Percentiles rank a stretch among this genome's conserved stretches.
phyloP scores from a whole-genome alignment of 2,329 filamentous ascomycete genomes.

The Byssothecium circinans region DNA sequence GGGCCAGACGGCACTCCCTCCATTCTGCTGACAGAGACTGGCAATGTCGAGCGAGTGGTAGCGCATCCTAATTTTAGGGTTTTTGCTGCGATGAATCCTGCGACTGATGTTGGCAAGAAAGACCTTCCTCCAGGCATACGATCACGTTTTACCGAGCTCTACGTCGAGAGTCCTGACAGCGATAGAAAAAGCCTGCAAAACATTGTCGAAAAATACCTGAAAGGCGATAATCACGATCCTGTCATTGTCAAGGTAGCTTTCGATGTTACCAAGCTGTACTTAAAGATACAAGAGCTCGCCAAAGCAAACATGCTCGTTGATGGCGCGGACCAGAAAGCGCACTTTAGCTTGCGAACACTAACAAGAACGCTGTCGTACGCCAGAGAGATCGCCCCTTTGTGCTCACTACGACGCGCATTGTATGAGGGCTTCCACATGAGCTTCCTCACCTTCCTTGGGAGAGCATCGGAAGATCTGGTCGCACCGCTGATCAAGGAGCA shows the following conservation, averaged over 20 bases:
- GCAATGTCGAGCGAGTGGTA: slow-evolving; percentile 84
- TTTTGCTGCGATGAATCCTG: slow-evolving; percentile 98
- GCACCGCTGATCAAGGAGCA: slow-evolving; percentile 78
- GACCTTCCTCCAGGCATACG: slow-evolving; percentile 86
- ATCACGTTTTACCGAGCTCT: slow-evolving; percentile 93
- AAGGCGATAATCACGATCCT: slow-evolving; percentile 64
- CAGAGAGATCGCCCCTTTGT: slow-evolving; percentile 77
- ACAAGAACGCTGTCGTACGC: slow-evolving; percentile 90
- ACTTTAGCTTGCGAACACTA: slow-evolving; percentile 93
- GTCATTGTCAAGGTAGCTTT: slow-evolving; percentile 70
- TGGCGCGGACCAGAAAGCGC: slow-evolving; percentile 91
- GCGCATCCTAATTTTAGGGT: slow-evolving; percentile 93
- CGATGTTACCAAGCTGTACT: slow-evolving; percentile 83
- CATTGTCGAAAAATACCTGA: slow-evolving; percentile 87
- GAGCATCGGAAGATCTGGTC: slow-evolving; percentile 76
- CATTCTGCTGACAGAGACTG: slow-evolving; percentile 87
- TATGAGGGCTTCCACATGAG: slow-evolving; percentile 99
- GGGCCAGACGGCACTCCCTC: slow-evolving; percentile 74
- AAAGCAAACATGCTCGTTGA: slow-evolving; percentile 86
- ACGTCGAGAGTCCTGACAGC: slow-evolving; percentile 85
- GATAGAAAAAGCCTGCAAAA: slow-evolving; percentile 83
- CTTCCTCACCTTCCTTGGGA: slow-evolving; percentile 85
- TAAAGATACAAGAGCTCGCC: slow-evolving; percentile 80
- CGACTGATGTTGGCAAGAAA: slow-evolving; percentile 94
- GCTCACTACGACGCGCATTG: slow-evolving; percentile 80